Percentiles rank a stretch among this genome's conserved stretches.
Evolutionary conservation across 805 yeast species (phyloP).

Genomic region (Ogataea ganodermae): DNA sequence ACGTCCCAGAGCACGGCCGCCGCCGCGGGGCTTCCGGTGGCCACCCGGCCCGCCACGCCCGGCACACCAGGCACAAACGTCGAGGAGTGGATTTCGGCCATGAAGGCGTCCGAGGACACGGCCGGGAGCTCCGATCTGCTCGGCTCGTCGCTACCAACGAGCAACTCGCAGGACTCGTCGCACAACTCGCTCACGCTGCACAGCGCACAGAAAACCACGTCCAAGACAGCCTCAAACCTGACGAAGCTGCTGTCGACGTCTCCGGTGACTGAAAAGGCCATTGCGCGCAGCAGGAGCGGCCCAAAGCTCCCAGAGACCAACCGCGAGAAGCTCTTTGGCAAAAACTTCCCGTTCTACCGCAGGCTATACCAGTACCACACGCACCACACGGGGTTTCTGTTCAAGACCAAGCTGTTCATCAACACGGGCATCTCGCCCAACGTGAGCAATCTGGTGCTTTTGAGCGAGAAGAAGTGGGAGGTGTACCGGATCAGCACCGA

Average conservation of each 20-base stretch:
- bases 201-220: slow-evolving; percentile 18
- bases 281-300: neutral
- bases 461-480: slow-evolving; percentile 73
- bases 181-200: slow-evolving; percentile 21
- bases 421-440: slow-evolving; percentile 65
- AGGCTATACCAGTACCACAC: slow-evolving; percentile 56
- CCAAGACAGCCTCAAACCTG: slow-evolving; percentile 25
- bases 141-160: slow-evolving; percentile 19
- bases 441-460: slow-evolving; percentile 61
- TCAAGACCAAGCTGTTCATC: slow-evolving; percentile 50
- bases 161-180: slow-evolving; percentile 23
- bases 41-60: neutral
- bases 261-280: slow-evolving; percentile 23
- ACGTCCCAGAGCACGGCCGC: neutral
- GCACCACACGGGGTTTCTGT: slow-evolving; percentile 48
- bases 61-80: slow-evolving; percentile 15
- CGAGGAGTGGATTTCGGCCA: slow-evolving; percentile 28
- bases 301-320: slow-evolving; percentile 16
- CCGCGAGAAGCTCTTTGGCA: slow-evolving; percentile 69
- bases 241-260: slow-evolving; percentile 26
- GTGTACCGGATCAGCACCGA: slow-evolving; percentile 57
- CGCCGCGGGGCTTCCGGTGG: too few species aligned
- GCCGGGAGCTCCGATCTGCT: slow-evolving; percentile 10
- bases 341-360: slow-evolving; percentile 82
- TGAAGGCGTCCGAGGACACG: slow-evolving; percentile 23